Evolutionary conservation across 176 grass and related monocot genomes (phyloP).

Genomic region (Oryza punctata): DNA sequence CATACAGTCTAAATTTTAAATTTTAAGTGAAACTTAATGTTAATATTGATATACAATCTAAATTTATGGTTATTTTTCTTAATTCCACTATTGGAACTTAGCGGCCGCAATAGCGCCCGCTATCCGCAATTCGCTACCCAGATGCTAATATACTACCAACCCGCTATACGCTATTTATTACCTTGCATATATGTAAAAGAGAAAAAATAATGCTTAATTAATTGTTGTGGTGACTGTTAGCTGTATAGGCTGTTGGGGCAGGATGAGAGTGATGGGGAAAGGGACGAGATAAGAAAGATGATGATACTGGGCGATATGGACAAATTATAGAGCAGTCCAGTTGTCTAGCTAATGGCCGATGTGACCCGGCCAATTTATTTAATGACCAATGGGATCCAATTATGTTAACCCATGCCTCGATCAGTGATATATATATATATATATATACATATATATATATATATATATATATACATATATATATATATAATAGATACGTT

Average conservation of each 20-base stretch:
- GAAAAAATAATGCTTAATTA: background rate
- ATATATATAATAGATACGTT: no score
- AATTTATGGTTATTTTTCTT: no score
- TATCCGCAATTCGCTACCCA: no score
- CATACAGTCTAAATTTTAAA: no score
- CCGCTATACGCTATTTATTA: no score
- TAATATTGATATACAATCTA: no score
- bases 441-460: no score
- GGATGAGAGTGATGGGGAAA: background rate
- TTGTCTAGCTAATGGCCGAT: background rate
- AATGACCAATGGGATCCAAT: background rate
- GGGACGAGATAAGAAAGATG: background rate
- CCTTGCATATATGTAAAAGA: background rate
- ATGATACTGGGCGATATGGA: background rate
- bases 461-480: no score
- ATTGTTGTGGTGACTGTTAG: background rate
- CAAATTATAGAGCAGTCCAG: background rate
- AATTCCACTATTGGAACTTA: no score
- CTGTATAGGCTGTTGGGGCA: background rate
- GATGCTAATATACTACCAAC: no score
- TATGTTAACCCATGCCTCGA: background rate
- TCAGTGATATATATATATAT: background rate
- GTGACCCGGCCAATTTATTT: background rate
- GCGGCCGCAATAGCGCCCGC: no score
- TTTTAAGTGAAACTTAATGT: no score